Percentiles rank a stretch among this genome's conserved stretches.
Evolutionary conservation across 495 filamentous ascomycete genomes (phyloP).

Genomic region (Tuber brumale): DNA sequence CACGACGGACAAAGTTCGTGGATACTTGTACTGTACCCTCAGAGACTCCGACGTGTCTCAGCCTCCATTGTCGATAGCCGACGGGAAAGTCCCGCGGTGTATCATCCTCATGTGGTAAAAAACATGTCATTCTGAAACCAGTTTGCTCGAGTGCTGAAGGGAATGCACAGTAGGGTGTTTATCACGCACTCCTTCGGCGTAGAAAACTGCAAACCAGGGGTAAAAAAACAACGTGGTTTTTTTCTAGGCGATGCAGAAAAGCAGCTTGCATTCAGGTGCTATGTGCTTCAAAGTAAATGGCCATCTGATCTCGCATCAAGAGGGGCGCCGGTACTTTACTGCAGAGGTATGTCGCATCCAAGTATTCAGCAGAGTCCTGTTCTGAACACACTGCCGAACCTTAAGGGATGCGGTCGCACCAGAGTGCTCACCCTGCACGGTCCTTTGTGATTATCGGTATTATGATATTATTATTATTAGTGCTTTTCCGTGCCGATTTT

Average conservation of each 20-base stretch:
- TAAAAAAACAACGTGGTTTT: neutral
- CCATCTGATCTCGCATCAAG: neutral
- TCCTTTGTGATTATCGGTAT: neutral
- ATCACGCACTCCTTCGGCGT: neutral
- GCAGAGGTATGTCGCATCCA: neutral
- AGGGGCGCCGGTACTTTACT: neutral
- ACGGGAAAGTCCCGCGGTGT: neutral
- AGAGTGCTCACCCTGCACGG: neutral
- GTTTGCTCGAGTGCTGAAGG: neutral
- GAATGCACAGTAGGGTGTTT: neutral
- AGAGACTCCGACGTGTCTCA: neutral
- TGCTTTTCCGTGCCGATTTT: neutral
- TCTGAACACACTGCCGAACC: neutral
- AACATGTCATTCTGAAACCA: neutral
- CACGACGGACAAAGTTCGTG: neutral
- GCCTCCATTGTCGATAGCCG: neutral
- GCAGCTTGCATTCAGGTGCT: neutral
- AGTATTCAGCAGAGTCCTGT: neutral
- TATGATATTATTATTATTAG: neutral
- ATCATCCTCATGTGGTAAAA: neutral
- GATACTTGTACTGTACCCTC: neutral
- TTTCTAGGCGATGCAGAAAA: neutral
- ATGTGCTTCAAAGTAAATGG: neutral
- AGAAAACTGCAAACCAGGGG: neutral
- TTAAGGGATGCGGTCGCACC: neutral